Percentiles rank a stretch among this genome's conserved stretches.
Conservation (phyloP, 139 green algal species). For the Asterochloris erici region DNA sequence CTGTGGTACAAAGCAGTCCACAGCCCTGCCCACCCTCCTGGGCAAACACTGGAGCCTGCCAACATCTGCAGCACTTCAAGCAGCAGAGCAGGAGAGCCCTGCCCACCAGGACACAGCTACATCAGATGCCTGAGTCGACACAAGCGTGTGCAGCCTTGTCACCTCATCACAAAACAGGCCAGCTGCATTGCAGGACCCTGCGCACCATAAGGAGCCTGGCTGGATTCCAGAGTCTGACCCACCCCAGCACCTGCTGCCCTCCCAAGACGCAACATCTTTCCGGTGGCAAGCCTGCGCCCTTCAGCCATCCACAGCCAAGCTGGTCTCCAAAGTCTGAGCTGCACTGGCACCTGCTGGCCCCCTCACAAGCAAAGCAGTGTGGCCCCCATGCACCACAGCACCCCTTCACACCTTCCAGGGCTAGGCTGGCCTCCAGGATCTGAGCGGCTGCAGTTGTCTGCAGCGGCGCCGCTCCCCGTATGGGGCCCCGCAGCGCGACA, state of each 20-base stretch:
- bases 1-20: too few species aligned
- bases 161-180: too few species aligned
- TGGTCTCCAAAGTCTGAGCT: not conserved
- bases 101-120: too few species aligned
- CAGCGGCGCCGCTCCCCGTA: not conserved
- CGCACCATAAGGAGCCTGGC: too few species aligned
- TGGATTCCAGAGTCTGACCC: not conserved
- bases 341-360: not conserved
- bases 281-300: not conserved
- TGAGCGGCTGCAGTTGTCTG: conserved; percentile 3
- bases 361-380: not conserved
- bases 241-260: not conserved
- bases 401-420: conserved; percentile 8
- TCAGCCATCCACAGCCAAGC: not conserved
- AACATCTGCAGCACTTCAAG: too few species aligned
- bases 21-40: too few species aligned
- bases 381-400: not conserved
- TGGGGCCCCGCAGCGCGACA: conserved; percentile 28
- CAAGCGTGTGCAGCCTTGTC: too few species aligned
- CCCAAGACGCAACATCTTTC: not conserved
- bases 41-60: too few species aligned
- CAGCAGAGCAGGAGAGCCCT: too few species aligned
- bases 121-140: too few species aligned
- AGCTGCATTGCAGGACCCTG: too few species aligned
- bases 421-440: conserved; percentile 21